Evolutionary conservation across 1,139 yeast genomes (phyloP), one percentile per base, ranked within the genome.

Genomic region (Zygotorulaspora mrakii): DNA sequence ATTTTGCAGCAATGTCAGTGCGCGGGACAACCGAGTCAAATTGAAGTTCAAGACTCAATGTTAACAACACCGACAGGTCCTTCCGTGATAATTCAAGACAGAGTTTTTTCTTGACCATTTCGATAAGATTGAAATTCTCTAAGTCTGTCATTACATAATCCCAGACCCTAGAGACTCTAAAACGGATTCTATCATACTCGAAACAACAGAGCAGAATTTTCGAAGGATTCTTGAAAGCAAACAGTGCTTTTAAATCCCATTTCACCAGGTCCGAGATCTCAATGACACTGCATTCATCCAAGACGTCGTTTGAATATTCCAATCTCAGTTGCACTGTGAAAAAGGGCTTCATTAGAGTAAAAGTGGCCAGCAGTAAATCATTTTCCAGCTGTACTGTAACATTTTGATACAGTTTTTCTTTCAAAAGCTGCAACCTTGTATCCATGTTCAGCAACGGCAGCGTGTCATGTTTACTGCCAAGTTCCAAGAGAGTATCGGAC

Each of bases 371-470:
- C 11, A 28, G 17, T 10, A 7, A 3, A 16, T 28, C 31, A 12
- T 12, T 18, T n/a, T 21, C 17, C 18, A 16, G 17, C 4, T 17
- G 31, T 26, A 44, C 18, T n/a, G 31, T 38, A 6, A 42, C 42
- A 29, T 37, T 26, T 9, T 40, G 37, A 35, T 47, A 51, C 25
- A 45, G 16, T 24, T 39, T 35, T 8, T 44, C 43, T 11, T 34
- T 8, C 23, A 55, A 17, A 39, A 50, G 48, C 21, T 40, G 26
- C 22, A 54, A 33, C 29, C 61, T 33, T 28, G 48, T 27, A 10
- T 49, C 40, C 52, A 54, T 50, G 33, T 54, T 55, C 31, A 55
- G 33, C 16, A 55, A 18, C 3, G 60, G 60, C 34, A 55, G 26
- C 1, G 57, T 52, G 33, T 55, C 59, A 33, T 46, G 49, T 34